Base-by-base conservation (phyloP, 768 basidiomycete species). In the Leccinum fibrillosum region DNA sequence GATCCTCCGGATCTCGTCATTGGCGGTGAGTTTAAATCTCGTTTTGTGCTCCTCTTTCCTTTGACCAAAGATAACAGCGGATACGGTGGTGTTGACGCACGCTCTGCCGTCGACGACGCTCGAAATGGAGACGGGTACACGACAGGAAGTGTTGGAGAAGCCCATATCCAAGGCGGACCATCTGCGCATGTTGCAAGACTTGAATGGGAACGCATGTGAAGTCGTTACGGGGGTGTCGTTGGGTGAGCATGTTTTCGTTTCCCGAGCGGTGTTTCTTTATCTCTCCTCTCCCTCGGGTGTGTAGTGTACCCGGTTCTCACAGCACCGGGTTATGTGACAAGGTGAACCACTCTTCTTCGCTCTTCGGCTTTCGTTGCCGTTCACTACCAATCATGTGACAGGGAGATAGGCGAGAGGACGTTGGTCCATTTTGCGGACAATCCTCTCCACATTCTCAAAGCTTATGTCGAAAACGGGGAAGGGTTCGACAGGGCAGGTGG, bases 71-170 rank as follows among this genome's bases (percentile, higher is more conserved):
- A 19, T 44, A 17, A n/a, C 69, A 94, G 97, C 96, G 62, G 97
- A 99, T 71, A 98, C 97, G 0, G 86, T 99, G 13, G 94, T 98
- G n/a, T 77, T 99, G 44, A 89, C 87, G 4, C 90, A 89, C 64
- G 80, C 82, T 1, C 78, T 83, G 52, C 85, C 88, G 1, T 74
- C 82, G 45, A 82, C 83, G 2, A 81, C 86, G 11, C 53, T 64
- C 30, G 71, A 70, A 54, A 72, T 70, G 67, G 80, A 82, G 53
- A 72, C 72, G 1, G 70, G 76, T 25, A 71, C 72, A 5, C 70
- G 68, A 2, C 92, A 92, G 56, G 90, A 93, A 52, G 77, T 98
- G 7, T 76, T 98, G 1, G 97, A 99, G 74, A 99, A 98, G 69
- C 97, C 97, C 0, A 49, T 60, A 0, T 82, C 82, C 9, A 89